Base-by-base conservation (phyloP, 768 basidiomycete species). In the Gloeophyllum trabeum region DNA sequence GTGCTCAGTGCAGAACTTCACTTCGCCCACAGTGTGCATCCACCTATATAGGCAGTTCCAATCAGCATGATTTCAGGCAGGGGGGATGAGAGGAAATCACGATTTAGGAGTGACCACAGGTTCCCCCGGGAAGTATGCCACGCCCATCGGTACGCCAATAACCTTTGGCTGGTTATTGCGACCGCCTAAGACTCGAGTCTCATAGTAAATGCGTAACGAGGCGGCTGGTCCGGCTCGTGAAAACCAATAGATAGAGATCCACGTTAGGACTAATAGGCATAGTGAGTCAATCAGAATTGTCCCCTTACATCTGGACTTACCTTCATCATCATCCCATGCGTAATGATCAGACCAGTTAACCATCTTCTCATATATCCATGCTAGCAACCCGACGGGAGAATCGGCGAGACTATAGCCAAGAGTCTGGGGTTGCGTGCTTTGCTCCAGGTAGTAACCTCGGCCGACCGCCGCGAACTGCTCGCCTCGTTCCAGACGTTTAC, bases 201-300 rank as follows among this genome's bases (percentile, higher is more conserved):
- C 80, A 49, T 70, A 79, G 54, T 80, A 81, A n/a, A 78, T 77
- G 12, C 76, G 62, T 5, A 71, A 18, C 0, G 78, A 70, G 0
- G 78, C 73, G 2, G 75, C 64, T 4, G 79, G 76, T 0, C 76
- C 76, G 0, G 69, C 63, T 6, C 69, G 67, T 5, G 76, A 78
- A 56, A 79, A 77, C 62, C 65, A 71, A 49, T 71, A 76, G 7
- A 75, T 61, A 2, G 74, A 76, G 19, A 76, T 54, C 75, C 77
- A 81, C 0, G 73, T 75, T 22, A 81, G 49, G 1, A 78, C 77
- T 77, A 35, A 16, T n/a, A 6, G 13, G 3, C 2, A 23, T 19
- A 32, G 16, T 22, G 35, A 23, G 44, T n/a, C 13, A 3, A 2
- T 41, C 14, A 19, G 2, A 19, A 35, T 16, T 24, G 13, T 14